These are phyloP conservation scores for Asclepias syriaca DNA, from an alignment of 257 asterid species.

Conservation along the genomic window DNA sequence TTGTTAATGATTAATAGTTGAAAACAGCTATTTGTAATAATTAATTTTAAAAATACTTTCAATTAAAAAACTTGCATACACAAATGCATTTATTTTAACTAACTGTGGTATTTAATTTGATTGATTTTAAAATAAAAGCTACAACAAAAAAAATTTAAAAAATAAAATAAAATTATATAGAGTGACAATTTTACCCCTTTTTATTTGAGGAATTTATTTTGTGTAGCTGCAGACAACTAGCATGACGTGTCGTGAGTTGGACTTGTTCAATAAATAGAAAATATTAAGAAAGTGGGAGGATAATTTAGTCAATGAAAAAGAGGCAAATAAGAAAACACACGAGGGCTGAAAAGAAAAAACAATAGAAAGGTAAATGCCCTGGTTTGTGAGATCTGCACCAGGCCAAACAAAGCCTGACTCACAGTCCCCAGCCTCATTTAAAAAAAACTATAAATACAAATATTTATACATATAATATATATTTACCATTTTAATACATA, in stretches of 20 bases:
- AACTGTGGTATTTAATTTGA: too few species aligned
- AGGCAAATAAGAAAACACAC: neutral
- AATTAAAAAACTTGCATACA: too few species aligned
- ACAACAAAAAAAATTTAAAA: too few species aligned
- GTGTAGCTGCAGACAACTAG: neutral
- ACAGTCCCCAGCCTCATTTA: neutral
- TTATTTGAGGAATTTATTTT: neutral
- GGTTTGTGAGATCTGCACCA: constrained; percentile 5
- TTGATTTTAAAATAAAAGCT: too few species aligned
- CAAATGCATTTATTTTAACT: too few species aligned
- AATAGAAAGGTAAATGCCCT: neutral
- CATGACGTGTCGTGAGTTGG: neutral
- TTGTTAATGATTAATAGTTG: too few species aligned
- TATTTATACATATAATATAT: too few species aligned
- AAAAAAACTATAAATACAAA: neutral
- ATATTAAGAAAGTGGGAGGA: neutral
- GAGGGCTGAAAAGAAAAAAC: neutral
- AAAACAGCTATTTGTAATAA: too few species aligned
- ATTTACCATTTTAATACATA: too few species aligned
- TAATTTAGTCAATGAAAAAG: neutral
- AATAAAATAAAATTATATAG: too few species aligned
- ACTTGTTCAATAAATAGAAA: neutral
- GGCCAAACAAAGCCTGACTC: constrained; percentile 6
- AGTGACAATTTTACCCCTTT: too few species aligned
- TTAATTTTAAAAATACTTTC: too few species aligned